Percentiles rank a stretch among this genome's conserved stretches.
These are phyloP conservation scores for Pichia scutulata DNA, from an alignment of 805 yeast species.

Conservation along the genomic window DNA sequence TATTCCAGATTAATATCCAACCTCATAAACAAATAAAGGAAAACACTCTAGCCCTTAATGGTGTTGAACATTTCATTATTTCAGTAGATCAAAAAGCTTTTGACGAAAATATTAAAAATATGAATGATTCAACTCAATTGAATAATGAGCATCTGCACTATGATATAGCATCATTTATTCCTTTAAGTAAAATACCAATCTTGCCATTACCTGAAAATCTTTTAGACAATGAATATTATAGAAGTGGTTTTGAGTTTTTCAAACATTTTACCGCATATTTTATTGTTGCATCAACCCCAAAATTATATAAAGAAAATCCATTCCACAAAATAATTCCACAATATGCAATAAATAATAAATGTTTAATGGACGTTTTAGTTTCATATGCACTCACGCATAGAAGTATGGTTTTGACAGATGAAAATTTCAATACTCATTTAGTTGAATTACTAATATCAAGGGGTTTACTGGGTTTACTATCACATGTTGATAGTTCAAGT, in stretches of 20 bases:
- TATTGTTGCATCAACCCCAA: slow-evolving; percentile 56
- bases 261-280: slow-evolving; percentile 48
- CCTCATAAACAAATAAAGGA: neutral
- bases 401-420: slow-evolving; percentile 10
- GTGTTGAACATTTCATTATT: neutral
- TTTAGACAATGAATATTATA: slow-evolving; percentile 49
- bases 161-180: neutral
- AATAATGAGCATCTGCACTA: neutral
- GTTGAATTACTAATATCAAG: slow-evolving; percentile 5
- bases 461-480: slow-evolving; percentile 1
- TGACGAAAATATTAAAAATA: neutral
- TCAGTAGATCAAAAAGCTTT: too few relatives aligned
- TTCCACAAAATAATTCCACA: slow-evolving; percentile 54
- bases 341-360: slow-evolving; percentile 50
- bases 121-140: neutral
- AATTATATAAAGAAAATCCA: slow-evolving; percentile 57
- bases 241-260: slow-evolving; percentile 55
- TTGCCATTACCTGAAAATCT: slow-evolving; percentile 51
- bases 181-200: slow-evolving; percentile 9
- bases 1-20: neutral
- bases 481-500: neutral
- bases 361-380: slow-evolving; percentile 47
- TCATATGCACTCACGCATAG: slow-evolving; percentile 39
- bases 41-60: neutral
- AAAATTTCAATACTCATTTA: slow-evolving; percentile 2